These are phyloP conservation scores for Solanum arcanum DNA, from an alignment of 257 asterid species.

Conservation along the genomic window DNA sequence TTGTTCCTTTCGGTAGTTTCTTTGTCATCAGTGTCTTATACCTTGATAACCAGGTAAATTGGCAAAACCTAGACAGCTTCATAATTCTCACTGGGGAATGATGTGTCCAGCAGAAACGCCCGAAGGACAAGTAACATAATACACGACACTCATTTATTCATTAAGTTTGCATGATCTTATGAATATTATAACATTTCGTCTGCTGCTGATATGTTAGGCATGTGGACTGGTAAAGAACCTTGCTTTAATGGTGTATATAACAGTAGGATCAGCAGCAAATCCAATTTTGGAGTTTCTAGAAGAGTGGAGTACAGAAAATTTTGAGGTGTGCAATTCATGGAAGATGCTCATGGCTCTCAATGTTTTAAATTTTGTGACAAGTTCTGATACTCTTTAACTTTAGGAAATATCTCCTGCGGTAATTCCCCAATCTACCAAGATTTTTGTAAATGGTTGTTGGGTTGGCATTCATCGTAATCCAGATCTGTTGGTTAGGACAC, in stretches of 20 bases:
- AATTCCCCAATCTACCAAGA: constrained; percentile 86
- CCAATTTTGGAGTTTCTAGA: constrained; percentile 92
- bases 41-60: constrained; percentile 53
- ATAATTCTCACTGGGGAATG: constrained; percentile 99
- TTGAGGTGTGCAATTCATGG: constrained; percentile 46
- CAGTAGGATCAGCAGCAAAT: constrained; percentile 99
- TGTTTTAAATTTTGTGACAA: not conserved
- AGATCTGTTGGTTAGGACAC: constrained; percentile 88
- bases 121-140: constrained; percentile 68
- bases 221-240: constrained; percentile 97
- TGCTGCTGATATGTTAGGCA: constrained; percentile 43
- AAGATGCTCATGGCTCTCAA: not conserved
- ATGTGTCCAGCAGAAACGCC: constrained; percentile 99
- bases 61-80: constrained; percentile 98
- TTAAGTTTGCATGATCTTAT: not conserved
- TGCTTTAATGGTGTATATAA: constrained; percentile 91
- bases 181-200: not conserved
- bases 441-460: constrained; percentile 98
- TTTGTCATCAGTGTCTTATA: not conserved
- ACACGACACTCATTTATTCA: not conserved
- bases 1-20: not conserved
- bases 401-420: constrained; percentile 98
- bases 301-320: constrained; percentile 98
- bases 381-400: constrained; percentile 1
- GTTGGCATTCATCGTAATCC: constrained; percentile 97